phyloP scores from a whole-genome alignment of 352 stramenopile species.

The Phytophthora aleatoria region DNA sequence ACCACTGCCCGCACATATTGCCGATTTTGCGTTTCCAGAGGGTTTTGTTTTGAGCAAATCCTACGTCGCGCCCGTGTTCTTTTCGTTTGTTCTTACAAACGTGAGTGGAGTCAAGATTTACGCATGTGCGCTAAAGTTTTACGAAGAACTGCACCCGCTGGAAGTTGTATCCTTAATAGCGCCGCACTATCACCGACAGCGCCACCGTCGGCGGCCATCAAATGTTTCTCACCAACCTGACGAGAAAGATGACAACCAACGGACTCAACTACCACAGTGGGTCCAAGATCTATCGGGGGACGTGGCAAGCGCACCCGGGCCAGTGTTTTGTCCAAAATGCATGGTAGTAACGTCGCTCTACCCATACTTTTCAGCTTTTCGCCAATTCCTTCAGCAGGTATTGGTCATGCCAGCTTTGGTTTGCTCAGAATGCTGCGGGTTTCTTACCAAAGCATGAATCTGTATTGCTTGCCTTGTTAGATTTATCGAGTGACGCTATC shows the following conservation, averaged over 20 bases:
- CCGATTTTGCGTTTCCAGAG: constrained; percentile 83
- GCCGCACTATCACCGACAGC: constrained; percentile 51
- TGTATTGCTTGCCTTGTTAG: constrained; percentile 21
- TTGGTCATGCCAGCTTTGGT: not conserved
- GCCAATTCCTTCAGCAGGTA: constrained; percentile 96
- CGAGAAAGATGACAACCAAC: constrained; percentile 57
- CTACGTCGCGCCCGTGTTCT: constrained; percentile 68
- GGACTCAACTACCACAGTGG: constrained; percentile 67
- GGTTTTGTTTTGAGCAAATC: constrained; percentile 65
- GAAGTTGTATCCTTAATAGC: constrained; percentile 79
- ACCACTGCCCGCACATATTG: constrained; percentile 65
- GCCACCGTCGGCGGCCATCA: constrained; percentile 32
- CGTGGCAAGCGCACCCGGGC: constrained; percentile 46
- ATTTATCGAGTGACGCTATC: constrained; percentile 85
- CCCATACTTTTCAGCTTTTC: constrained; percentile 95
- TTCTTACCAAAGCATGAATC: constrained; percentile 2
- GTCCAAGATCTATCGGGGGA: constrained; percentile 67
- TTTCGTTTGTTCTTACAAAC: constrained; percentile 88
- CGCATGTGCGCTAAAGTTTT: constrained; percentile 79
- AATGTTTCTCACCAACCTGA: constrained; percentile 18
- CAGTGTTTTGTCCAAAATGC: constrained; percentile 93
- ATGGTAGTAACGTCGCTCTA: constrained; percentile 95
- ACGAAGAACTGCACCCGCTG: constrained; percentile 79
- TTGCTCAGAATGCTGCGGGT: not conserved
- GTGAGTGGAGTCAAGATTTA: constrained; percentile 84